A percentile compares a stretch with the other conserved stretches of the same genome.
Conservation (phyloP, 1,284 basidiomycete genomes). For the Heterobasidion annosum region DNA sequence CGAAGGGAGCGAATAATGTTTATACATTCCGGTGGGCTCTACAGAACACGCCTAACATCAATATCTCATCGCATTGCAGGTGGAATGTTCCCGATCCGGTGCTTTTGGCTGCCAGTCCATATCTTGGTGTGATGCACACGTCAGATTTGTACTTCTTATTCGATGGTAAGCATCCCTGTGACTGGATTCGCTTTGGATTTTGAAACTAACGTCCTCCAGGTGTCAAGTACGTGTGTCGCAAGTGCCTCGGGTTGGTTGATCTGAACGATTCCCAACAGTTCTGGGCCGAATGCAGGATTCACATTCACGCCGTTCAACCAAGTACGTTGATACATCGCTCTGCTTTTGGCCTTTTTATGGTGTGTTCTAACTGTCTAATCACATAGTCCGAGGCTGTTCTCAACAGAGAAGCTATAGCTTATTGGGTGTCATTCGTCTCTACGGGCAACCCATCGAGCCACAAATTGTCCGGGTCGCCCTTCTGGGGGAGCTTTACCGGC, state of each 20-base stretch:
- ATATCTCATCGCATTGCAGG: conserved; percentile 13
- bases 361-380: neutral
- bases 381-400: conserved; percentile 27
- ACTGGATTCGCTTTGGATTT: no score
- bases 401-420: conserved; percentile 30
- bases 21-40: conserved; percentile 25
- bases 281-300: conserved; percentile 24
- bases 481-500: conserved; percentile 14
- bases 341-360: no score
- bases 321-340: conserved; percentile 14
- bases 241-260: neutral
- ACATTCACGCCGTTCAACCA: conserved; percentile 29
- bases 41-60: neutral
- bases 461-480: conserved; percentile 13
- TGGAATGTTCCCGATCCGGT: conserved; percentile 36
- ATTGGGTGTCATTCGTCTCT: conserved; percentile 35
- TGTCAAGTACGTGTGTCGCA: no score
- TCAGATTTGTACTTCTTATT: conserved; percentile 37
- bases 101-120: conserved; percentile 25
- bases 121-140: conserved; percentile 32
- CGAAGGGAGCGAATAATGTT: conserved; percentile 22
- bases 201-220: no score
- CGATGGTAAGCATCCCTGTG: conserved; percentile 19
- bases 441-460: conserved; percentile 24
- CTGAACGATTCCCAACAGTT: conserved; percentile 7